Base-by-base conservation (phyloP, 805 yeast genomes). In the Ogataea saltuana region DNA sequence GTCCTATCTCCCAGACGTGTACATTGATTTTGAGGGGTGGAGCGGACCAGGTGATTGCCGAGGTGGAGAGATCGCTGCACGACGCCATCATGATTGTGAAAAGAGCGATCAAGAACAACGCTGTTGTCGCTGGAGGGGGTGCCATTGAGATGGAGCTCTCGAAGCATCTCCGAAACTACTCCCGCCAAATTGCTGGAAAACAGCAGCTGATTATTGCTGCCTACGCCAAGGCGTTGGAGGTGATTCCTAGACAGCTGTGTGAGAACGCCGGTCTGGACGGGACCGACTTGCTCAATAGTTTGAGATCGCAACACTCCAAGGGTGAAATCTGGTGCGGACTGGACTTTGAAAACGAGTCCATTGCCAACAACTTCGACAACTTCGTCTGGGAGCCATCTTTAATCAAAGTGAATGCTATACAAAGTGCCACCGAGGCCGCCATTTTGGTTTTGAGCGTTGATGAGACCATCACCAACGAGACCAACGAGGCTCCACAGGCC, bases 231-330 rank as follows among this genome's bases (percentile, higher is more conserved):
- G 96, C 98, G 1, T 74, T 93, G 45, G 99, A 93, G 69, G 83
- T 93, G 20, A 89, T 93, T 57, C 99, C 99, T 54, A 83, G 98
- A 64, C 98, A 93, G 64, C 75, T 93, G 51, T 91, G 98, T 72
- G 99, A 93, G 63, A 93, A 93, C 65, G 99, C 97, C n/a, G 99
- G 99, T 4, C 83, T 93, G 54, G 99, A 93, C 63, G 95, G 96
- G 16, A 88, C 95, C n/a, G 98, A 93, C 63, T 70, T 93, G 47
- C 78, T 93, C 56, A 93, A 93, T 66, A 80, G 85, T 60, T 74
- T 93, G 60, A 81, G 99, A 68, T 85, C 93, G 77, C 84, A 88
- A 15, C 99, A 93, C 60, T 93, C 96, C 41, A 86, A 86, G 63
- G 97, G 96, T 49, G 96, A 91, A 58, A 74, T 69, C 33, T 88